Conservation (phyloP, 2,329 filamentous ascomycete genomes). For the Sporothrix pseudoabietina region DNA sequence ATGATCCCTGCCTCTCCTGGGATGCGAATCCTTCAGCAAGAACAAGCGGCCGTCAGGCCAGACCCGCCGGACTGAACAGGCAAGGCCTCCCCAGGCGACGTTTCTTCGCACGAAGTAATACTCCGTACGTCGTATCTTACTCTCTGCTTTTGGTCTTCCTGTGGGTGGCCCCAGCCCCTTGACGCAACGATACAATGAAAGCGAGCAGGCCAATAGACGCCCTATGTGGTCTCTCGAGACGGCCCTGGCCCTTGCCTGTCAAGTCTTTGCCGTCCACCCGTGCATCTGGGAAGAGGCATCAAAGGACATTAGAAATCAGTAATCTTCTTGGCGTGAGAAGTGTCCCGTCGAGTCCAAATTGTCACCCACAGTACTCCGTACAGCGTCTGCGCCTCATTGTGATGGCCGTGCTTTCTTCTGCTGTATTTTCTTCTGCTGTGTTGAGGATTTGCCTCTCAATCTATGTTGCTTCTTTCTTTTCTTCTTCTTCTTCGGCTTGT, state of each 20-base stretch:
- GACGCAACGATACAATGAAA: constrained; percentile 2
- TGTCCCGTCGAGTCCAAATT: not conserved
- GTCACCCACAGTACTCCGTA: not conserved
- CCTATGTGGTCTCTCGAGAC: not conserved
- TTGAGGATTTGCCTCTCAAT: not conserved
- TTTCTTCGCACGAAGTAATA: no score
- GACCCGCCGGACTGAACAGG: not conserved
- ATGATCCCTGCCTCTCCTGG: constrained; percentile 16
- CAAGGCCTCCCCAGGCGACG: not conserved
- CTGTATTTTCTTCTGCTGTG: not conserved
- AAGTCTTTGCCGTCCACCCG: constrained; percentile 1
- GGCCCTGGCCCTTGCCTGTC: constrained; percentile 13
- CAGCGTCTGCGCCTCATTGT: constrained; percentile 6
- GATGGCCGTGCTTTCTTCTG: not conserved
- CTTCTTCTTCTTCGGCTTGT: not conserved
- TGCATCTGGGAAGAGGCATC: not conserved
- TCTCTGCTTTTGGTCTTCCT: not conserved
- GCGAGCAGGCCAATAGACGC: not conserved
- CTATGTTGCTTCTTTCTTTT: not conserved
- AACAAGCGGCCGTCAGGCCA: not conserved
- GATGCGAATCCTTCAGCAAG: constrained; percentile 23
- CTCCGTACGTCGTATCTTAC: not conserved
- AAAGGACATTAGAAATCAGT: not conserved
- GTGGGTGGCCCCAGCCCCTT: constrained; percentile 13
- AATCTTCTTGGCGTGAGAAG: not conserved